Conservation (phyloP, 73 alveolate species). For the Paramecium sexaurelia region DNA sequence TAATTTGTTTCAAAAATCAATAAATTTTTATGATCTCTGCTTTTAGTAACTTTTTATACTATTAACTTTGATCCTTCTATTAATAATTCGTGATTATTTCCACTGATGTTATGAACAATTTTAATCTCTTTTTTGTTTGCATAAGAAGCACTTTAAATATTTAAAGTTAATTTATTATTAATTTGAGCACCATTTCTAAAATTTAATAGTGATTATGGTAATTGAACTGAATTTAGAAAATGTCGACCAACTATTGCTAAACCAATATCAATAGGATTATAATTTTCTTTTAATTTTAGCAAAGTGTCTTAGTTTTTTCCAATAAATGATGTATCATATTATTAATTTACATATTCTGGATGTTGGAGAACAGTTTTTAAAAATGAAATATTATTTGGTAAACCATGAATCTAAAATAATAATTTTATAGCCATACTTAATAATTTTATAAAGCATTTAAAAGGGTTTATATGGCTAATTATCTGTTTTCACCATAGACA, state of each 20-base stretch:
- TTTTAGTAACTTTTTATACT: not conserved
- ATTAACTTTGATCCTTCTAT: not conserved
- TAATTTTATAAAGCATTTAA: slow-evolving; percentile 78
- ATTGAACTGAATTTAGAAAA: not conserved
- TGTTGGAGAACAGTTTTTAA: slow-evolving; percentile 75
- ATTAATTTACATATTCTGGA: slow-evolving; percentile 72
- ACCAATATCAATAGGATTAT: slow-evolving; percentile 1
- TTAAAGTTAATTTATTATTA: not conserved
- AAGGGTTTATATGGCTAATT: slow-evolving; percentile 75
- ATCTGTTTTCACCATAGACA: slow-evolving; percentile 84
- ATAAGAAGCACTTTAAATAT: not conserved
- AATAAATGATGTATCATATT: slow-evolving; percentile 85
- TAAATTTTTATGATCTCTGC: not conserved
- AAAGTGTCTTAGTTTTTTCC: slow-evolving; percentile 64
- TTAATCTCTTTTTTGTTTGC: not conserved
- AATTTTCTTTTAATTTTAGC: slow-evolving; percentile 44
- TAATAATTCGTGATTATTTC: not conserved
- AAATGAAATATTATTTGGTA: slow-evolving; percentile 85
- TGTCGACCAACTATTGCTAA: not conserved
- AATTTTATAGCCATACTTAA: slow-evolving; percentile 54
- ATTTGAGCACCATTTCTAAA: not conserved
- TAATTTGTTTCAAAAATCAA: not conserved
- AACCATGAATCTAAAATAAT: slow-evolving; percentile 67
- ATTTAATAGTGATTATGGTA: not conserved
- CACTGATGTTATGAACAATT: not conserved